phyloP scores from a whole-genome alignment of 306 rosid species.

The barrel medic (Medicago truncatula) region MtrunA17r5.0-ANR NC_053043.1:47456501-47457000 shows the following conservation, averaged over 20 bases:
- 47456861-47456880: constrained; percentile 98
- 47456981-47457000: constrained; percentile 71
- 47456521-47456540: not conserved
- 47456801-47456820: constrained; percentile 79
- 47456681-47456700: constrained; percentile 32
- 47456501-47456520: constrained; percentile 2
- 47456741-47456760: constrained; percentile 24
- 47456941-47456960: constrained; percentile 82
- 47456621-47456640: not conserved
- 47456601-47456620: too few relatives aligned
- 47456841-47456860: constrained; percentile 96
- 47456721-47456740: not conserved
- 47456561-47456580: constrained; percentile 20
- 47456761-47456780: constrained; percentile 66
- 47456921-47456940: constrained; percentile 91
- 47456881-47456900: constrained; percentile 85
- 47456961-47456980: constrained; percentile 66
- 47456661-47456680: not conserved
- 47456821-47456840: constrained; percentile 85
- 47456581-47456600: constrained; percentile 27
- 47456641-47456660: constrained; percentile 4
- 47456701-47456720: constrained; percentile 7
- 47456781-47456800: constrained; percentile 83
- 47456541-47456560: not conserved
- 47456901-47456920: constrained; percentile 87